These are phyloP conservation scores for Verticillium zaregamsianum DNA, from an alignment of 2,329 filamentous ascomycete species.

Conservation along the genomic window DNA sequence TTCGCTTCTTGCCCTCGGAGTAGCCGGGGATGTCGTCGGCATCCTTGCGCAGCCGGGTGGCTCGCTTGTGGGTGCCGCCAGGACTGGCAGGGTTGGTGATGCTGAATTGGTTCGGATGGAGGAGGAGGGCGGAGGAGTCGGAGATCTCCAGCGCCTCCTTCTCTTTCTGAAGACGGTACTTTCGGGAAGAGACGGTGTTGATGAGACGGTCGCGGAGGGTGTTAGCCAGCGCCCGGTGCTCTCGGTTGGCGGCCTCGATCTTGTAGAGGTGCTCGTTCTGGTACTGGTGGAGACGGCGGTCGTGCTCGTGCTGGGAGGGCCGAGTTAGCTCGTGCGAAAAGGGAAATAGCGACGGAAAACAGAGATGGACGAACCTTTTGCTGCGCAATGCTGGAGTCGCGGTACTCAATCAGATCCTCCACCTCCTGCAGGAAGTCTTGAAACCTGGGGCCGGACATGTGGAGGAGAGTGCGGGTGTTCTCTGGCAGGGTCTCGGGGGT, in stretches of 20 bases:
- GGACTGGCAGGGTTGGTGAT: conserved; percentile 61
- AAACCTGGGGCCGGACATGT: conserved; percentile 81
- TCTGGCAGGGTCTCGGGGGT: conserved; percentile 33
- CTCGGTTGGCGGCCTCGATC: conserved; percentile 57
- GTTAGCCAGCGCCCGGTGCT: conserved; percentile 53
- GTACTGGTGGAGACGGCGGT: conserved; percentile 57
- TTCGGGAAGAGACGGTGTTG: conserved; percentile 61
- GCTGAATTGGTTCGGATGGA: conserved; percentile 66
- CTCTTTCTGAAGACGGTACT: conserved; percentile 59
- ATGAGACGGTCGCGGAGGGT: conserved; percentile 63
- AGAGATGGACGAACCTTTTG: conserved; percentile 59
- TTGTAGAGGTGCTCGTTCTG: conserved; percentile 58
- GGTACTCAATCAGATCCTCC: conserved; percentile 81
- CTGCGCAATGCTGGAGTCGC: conserved; percentile 77
- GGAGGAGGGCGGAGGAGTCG: conserved; percentile 59
- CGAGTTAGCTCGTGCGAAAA: background rate
- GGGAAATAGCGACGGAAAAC: background rate
- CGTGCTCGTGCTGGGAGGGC: conserved; percentile 52
- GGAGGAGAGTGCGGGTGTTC: conserved; percentile 52
- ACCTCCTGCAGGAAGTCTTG: conserved; percentile 80
- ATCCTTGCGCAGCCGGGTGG: conserved; percentile 57
- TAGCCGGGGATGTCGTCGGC: conserved; percentile 54
- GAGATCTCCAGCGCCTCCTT: conserved; percentile 66
- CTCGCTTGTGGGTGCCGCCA: conserved; percentile 59
- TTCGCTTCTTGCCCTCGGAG: conserved; percentile 57